A percentile compares a stretch with the other conserved stretches of the same genome.
Evolutionary conservation across 257 asterid species (phyloP).

Genomic region (Solanum sparsipilum): DNA sequence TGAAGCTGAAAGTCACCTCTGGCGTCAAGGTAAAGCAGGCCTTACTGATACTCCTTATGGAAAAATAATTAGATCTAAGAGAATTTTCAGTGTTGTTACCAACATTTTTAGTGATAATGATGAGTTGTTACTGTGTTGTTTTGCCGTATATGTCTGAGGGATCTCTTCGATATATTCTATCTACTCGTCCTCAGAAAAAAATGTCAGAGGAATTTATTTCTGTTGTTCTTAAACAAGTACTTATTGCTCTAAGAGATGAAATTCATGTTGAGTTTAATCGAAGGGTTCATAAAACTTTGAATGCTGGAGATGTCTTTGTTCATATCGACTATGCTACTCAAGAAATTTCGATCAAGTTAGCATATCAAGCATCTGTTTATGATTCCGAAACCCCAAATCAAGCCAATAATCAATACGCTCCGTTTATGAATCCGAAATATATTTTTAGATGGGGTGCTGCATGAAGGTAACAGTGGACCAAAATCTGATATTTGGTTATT

Average conservation of each 20-base stretch:
- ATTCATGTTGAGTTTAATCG: neutral
- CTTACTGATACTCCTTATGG: neutral
- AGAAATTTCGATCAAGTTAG: neutral
- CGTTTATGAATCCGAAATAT: neutral
- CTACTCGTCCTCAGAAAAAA: neutral
- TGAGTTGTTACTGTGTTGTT: neutral
- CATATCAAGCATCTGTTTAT: neutral
- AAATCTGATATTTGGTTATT: neutral
- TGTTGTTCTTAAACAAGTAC: neutral
- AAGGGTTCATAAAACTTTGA: neutral
- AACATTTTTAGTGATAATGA: neutral
- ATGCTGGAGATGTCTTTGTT: slow-evolving; percentile 2
- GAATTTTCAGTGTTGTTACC: neutral
- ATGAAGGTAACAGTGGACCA: neutral
- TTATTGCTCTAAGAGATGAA: neutral
- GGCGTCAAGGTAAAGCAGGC: neutral
- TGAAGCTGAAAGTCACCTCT: neutral
- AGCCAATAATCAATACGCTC: neutral
- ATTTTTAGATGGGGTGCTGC: slow-evolving; percentile 10
- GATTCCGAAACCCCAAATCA: neutral
- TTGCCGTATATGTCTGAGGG: neutral
- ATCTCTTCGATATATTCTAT: neutral
- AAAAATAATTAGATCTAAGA: neutral
- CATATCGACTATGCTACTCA: neutral
- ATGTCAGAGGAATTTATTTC: neutral